Base-by-base conservation (phyloP, 139 green algal species). In the Chlamydomonas schloesseri region DNA sequence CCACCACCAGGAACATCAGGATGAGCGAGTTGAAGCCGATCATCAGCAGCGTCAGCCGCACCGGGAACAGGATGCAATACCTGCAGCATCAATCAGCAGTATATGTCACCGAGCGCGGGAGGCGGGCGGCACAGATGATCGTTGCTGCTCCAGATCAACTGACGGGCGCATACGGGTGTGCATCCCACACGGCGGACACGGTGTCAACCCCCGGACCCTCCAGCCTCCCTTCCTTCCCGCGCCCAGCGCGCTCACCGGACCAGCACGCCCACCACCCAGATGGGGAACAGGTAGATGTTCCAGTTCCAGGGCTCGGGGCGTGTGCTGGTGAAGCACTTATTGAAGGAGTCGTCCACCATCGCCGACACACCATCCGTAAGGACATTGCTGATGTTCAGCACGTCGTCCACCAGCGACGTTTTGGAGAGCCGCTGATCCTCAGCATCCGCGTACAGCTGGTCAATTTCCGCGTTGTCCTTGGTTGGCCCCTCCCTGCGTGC, bases 271-370 rank as follows among this genome's bases (percentile, higher is more conserved):
- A 92, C 55, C 24, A 90, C 50, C 97, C 97, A 99, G 20, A 97
- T 53, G 4, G 97, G 97, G 78, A 97, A 96, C 15, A 99, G 93
- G 92, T 99, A 99, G 31, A 97, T 91, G 88, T 99, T 99, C 95
- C 96, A 99, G 89, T 99, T 99, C 98, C 98, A 99, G 28, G 95
- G 93, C 53, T 98, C 96, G 23, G 95, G 90, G 4, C 83, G 79
- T 23, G 85, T 87, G 37, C 76, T 94, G n/a, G 85, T 97, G 90
- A 99, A 99, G 92, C 97, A 99, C 79, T 93, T 91, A 50, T 96
- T 93, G 93, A 99, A 99, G 10, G 95, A 98, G 85, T 99, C 98
- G 83, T 99, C 98, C 28, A 99, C 93, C 62, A 99, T 94, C 8
- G 96, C 93, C 3, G 92, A 88, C 17, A 92, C 96, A 9, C 92